Percentiles rank a stretch among this genome's conserved stretches.
These are phyloP conservation scores for Dipodascopsis tothii DNA, from an alignment of 805 yeast genomes.

Conservation along the genomic window DNA sequence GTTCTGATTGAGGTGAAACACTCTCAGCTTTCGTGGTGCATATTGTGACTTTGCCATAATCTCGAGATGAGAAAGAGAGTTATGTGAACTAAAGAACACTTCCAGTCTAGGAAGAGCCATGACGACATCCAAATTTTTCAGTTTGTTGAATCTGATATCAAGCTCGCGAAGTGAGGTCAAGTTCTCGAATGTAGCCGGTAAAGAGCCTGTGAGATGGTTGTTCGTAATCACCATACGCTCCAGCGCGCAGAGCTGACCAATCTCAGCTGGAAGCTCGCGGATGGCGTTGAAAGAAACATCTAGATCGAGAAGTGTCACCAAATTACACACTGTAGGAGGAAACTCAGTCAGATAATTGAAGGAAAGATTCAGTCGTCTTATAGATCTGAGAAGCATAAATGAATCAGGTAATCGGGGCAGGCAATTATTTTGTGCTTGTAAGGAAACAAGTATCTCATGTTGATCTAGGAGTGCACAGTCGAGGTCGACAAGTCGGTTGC, in stretches of 20 bases:
- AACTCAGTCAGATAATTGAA: slow-evolving; percentile 59
- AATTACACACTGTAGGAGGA: slow-evolving; percentile 53
- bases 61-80: slow-evolving; percentile 58
- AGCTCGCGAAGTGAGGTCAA: slow-evolving; percentile 56
- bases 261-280: slow-evolving; percentile 49
- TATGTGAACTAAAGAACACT: slow-evolving; percentile 25
- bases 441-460: slow-evolving; percentile 47
- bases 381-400: slow-evolving; percentile 38
- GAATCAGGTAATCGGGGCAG: slow-evolving; percentile 40
- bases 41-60: slow-evolving; percentile 54
- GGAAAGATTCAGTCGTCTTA: slow-evolving; percentile 61
- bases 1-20: slow-evolving; percentile 69
- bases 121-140: slow-evolving; percentile 35
- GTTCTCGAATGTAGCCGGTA: slow-evolving; percentile 48
- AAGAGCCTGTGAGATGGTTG: slow-evolving; percentile 48
- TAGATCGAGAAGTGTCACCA: slow-evolving; percentile 53
- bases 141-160: slow-evolving; percentile 68
- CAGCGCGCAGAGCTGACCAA: slow-evolving; percentile 52
- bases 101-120: slow-evolving; percentile 23
- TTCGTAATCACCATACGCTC: slow-evolving; percentile 68
- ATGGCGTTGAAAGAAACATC: slow-evolving; percentile 80
- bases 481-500: slow-evolving; percentile 53
- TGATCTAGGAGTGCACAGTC: slow-evolving; percentile 48
- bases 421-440: slow-evolving; percentile 41
- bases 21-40: slow-evolving; percentile 57